Evolutionary conservation across 176 grass and related monocot genomes (phyloP), one percentile per base, ranked within the genome.

Genomic region (Carex cristatella): DNA sequence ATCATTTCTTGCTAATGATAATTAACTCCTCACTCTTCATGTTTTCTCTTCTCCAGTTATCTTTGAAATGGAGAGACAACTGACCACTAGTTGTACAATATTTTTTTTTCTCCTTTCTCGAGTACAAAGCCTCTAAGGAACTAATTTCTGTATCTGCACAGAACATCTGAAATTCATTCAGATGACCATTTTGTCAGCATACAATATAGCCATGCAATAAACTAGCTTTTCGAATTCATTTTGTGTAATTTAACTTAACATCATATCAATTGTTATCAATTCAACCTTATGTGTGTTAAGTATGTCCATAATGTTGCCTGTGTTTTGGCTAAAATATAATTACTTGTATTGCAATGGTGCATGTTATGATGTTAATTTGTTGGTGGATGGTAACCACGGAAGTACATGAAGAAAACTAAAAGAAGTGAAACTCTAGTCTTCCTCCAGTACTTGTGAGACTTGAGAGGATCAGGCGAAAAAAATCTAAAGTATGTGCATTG

Each of bases 41-140:
- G 49, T 77, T 54, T 31, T 70, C 23, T 68, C 23, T 66, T 53
- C 80, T 83, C 80, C 62, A 65, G 80, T 83, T 66, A 23, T 4
- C 19, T 4, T 32, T 12, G 11, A 31, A 67, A 64, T 83, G 38
- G 12, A 83, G 61, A 37, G 27, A 23, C 12, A 32, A 77, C 1
- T 15, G 10, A 77, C 48, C 19, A 15, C 8, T 32, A 76, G 30
- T 74, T 13, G 65, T 4, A 11, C 27, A 65, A 65, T 5, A 42
- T 5, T 0, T 14, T 16, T 59, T 18, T 58, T 58, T 13, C 16
- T 59, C 4, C 18, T 16, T 60, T 60, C 30, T 61, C 16, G 46
- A 60, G 5, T 66, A 32, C 10, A 66, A 66, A 65, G 27, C 23
- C 23, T 65, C 28, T 61, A n/a, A 0, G 13, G 30, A 67, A 33